Evolutionary conservation across 164 flowering plant genomes (phyloP).

Genomic region (Vitis riparia): DNA sequence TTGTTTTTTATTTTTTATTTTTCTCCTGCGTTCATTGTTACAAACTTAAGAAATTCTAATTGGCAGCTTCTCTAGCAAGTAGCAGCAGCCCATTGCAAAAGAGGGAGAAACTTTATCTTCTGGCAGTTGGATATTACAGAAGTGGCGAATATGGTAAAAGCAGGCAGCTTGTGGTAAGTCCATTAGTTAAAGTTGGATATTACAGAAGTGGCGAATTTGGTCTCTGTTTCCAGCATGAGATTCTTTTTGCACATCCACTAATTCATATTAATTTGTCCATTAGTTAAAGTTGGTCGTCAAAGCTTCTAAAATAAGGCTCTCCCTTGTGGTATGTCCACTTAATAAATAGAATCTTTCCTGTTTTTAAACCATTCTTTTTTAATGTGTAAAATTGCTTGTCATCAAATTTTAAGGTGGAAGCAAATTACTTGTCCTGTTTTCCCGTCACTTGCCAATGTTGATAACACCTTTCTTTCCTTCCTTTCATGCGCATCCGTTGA

Average conservation of each 20-base stretch:
- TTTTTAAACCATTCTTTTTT: no score
- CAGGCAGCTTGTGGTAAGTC: constrained; percentile 64
- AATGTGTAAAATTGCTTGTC: no score
- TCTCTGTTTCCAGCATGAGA: constrained; percentile 3
- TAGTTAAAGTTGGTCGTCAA: neutral
- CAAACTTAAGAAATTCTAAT: constrained; percentile 3
- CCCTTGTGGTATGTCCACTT: no score
- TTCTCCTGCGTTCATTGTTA: neutral
- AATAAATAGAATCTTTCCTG: no score
- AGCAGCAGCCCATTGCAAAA: constrained; percentile 47
- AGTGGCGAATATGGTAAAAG: constrained; percentile 75
- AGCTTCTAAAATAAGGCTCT: no score
- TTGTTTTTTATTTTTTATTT: neutral
- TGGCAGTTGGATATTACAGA: constrained; percentile 90
- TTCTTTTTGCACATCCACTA: no score
- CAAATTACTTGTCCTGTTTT: no score
- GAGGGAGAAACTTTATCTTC: constrained; percentile 82
- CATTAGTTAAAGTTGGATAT: constrained; percentile 83
- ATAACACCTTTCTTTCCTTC: no score
- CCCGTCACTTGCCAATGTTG: no score
- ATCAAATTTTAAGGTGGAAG: no score
- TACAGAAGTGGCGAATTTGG: constrained; percentile 71
- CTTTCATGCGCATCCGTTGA: no score
- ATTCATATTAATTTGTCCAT: neutral
- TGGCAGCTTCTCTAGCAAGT: constrained; percentile 65